Percentiles rank a stretch among this genome's conserved stretches.
These are phyloP conservation scores for Nadsonia starkeyi-henricii DNA, from an alignment of 1,139 yeast species.

Conservation along the genomic window DNA sequence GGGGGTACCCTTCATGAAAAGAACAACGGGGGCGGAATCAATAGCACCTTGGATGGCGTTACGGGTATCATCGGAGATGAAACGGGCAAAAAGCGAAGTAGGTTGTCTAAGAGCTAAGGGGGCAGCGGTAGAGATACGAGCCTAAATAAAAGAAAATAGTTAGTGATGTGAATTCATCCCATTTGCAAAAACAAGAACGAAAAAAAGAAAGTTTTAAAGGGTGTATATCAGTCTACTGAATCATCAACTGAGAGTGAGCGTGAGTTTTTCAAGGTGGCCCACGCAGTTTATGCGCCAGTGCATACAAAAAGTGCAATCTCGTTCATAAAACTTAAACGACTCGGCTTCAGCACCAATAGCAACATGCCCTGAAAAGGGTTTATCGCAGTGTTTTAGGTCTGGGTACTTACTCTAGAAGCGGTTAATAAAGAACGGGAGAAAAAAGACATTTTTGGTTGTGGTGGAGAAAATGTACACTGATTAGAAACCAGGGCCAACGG, in stretches of 20 bases:
- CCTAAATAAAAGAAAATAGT: background rate
- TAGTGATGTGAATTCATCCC: background rate
- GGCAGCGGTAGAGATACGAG: slow-evolving; percentile 1
- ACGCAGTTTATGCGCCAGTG: too few species aligned
- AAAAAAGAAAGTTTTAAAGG: background rate
- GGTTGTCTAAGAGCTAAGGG: slow-evolving; percentile 1
- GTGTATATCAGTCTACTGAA: too few species aligned
- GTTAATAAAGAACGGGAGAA: background rate
- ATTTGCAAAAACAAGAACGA: background rate
- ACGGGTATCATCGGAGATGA: slow-evolving; percentile 62
- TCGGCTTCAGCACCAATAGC: too few species aligned
- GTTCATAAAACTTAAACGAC: too few species aligned
- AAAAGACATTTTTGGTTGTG: background rate
- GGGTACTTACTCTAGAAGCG: slow-evolving; percentile 4
- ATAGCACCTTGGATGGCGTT: slow-evolving; percentile 79
- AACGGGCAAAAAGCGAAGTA: slow-evolving; percentile 27
- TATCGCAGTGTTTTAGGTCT: background rate
- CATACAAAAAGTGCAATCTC: too few species aligned
- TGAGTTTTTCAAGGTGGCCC: too few species aligned
- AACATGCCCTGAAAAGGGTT: background rate
- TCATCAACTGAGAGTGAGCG: too few species aligned
- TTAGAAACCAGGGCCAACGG: too few species aligned
- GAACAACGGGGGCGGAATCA: slow-evolving; percentile 78
- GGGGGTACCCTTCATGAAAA: slow-evolving; percentile 67
- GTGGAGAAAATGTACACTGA: too few species aligned